Evolutionary conservation across 495 filamentous ascomycete genomes (phyloP), one percentile per base, ranked within the genome.

Genomic region (Penicillium dipodomyicola): DNA sequence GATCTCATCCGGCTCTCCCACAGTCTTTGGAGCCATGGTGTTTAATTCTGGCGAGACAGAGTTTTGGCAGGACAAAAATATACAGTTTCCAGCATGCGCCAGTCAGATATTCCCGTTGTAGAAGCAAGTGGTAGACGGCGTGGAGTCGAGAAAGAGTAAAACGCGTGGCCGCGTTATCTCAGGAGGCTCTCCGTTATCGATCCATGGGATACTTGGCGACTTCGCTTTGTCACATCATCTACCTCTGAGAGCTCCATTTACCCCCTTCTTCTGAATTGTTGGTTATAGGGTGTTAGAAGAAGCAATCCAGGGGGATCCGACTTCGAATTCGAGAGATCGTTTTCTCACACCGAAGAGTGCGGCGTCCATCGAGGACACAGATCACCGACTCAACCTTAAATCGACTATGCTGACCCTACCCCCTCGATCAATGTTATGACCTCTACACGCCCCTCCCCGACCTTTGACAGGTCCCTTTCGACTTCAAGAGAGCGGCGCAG

Each of bases 1-100:
- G 52, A 88, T 84, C 74, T 96, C 91, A 61, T 89, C 86, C 39
- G 67, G 59, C 54, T 94, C 94, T 30, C 89, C 86, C 1, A 85
- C 82, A 60, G 87, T 91, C 73, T 96, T 97, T 78, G 96, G 92
- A 23, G 92, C 85, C 92, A 96, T 96, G 27, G 27, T 65, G 41
- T 41, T 40, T 22, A 39, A n/a, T 54, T 52, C 19, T 48, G 27
- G 17, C 14, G 27, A 17, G 32, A 41, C 32, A 49, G 29, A 20
- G 5, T 42, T 3, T 8, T n/a, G 10, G 12, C 1, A 33, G 22
- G 39, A 11, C 15, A 47, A 9, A 48, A 10, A 1, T 23, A 35
- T 17, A 32, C 39, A 22, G 14, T 22, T 47, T 25, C 9, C 19
- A 54, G 40, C 23, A 30, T 30, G 22, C 9, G 10, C 32, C 12